Evolutionary conservation across 495 filamentous ascomycete genomes (phyloP), one percentile per base, ranked within the genome.

Genomic region (Parachaetomium inaequale): DNA sequence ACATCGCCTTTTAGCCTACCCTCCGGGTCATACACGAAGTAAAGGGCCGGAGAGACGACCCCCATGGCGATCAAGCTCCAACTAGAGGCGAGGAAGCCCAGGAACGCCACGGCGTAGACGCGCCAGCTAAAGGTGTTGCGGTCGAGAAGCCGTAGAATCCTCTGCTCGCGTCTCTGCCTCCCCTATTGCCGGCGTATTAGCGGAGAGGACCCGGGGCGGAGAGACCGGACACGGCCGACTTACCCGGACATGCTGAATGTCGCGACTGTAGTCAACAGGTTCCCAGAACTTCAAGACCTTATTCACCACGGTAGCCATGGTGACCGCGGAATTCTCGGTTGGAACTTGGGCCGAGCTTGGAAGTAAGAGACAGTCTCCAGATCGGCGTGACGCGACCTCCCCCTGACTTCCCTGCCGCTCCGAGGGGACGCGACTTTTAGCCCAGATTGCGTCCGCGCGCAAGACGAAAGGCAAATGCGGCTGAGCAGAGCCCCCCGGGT

Each of bases 221-320:
- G 45, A 7, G 5, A 14, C 23, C 10, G 15, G 23, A 49, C 14
- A 15, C 19, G 45, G 1, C 23, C 7, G 26, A 31, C 49, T 31
- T 31, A 52, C 49, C 49, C 49, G 49, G 14, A 52, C 49, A 52
- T 52, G 49, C n/a, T 52, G 49, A 8, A 52, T 52, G n/a, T 52
- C 49, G 49, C 49, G 49, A 8, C 29, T 31, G 17, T 32, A 19
- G 29, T 52, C 49, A 8, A 52, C 4, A 11, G 49, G 49, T 28
- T 31, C 49, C 49, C 49, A 52, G 49, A 32, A 52, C 7, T 32
- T 52, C 7, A 3, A 10, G 12, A 50, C 25, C 25, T 29, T 50
- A 2, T 6, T n/a, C 3, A 19, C 49, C 15, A n/a, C 15, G 26
- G 43, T 23, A 10, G 19, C 26, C 49, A 52, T 52, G 49, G 4